These are phyloP conservation scores for Oryza rufipogon DNA, from an alignment of 176 grass and related monocot genomes.

Conservation along the genomic window DNA sequence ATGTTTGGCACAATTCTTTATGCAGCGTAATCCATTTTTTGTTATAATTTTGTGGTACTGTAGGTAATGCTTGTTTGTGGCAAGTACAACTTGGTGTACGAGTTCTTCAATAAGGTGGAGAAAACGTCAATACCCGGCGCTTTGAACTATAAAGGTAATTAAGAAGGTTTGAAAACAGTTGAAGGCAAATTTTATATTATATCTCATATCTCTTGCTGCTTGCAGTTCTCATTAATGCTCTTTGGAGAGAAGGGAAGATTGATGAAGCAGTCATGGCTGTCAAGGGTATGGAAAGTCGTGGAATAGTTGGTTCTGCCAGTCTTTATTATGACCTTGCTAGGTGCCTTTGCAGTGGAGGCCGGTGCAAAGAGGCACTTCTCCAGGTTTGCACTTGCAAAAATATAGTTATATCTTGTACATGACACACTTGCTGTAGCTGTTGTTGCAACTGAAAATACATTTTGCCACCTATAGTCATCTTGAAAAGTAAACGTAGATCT, in stretches of 20 bases:
- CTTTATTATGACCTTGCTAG: constrained; percentile 97
- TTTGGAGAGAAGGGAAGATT: constrained; percentile 94
- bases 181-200: constrained; percentile 4
- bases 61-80: constrained; percentile 94
- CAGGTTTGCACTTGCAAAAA: constrained; percentile 58
- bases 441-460: constrained; percentile 14
- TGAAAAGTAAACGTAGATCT: not conserved
- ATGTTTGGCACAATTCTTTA: constrained; percentile 17
- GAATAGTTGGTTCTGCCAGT: constrained; percentile 89
- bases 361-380: constrained; percentile 87
- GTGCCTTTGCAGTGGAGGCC: constrained; percentile 87
- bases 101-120: constrained; percentile 86
- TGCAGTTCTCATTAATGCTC: constrained; percentile 87
- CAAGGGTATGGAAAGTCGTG: constrained; percentile 90
- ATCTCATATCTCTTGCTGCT: constrained; percentile 28
- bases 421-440: constrained; percentile 20
- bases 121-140: constrained; percentile 69
- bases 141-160: constrained; percentile 90
- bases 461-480: constrained; percentile 15
- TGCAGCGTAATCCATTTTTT: constrained; percentile 26
- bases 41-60: constrained; percentile 37
- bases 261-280: constrained; percentile 83
- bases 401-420: constrained; percentile 25
- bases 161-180: constrained; percentile 23
- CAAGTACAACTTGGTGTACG: constrained; percentile 96